These are phyloP conservation scores for Lipomyces yamadae DNA, from an alignment of 805 yeast species.

Conservation along the genomic window DNA sequence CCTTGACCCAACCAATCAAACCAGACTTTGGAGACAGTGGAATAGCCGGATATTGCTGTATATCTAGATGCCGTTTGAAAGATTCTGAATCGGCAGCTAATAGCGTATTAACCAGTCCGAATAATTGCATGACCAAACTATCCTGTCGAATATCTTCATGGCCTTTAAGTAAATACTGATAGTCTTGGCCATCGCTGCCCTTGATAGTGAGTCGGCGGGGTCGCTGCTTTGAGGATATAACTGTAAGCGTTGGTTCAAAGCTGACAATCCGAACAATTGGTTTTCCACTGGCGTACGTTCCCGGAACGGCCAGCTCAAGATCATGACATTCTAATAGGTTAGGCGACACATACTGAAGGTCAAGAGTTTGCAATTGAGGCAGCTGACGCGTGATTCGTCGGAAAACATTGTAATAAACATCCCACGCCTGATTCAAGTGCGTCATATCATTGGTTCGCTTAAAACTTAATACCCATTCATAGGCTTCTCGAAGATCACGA, in stretches of 20 bases:
- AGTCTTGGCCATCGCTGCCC: conserved; percentile 92
- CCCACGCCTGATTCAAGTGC: conserved; percentile 97
- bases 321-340: conserved; percentile 76
- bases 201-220: conserved; percentile 80
- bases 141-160: conserved; percentile 99
- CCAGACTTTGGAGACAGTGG: conserved; percentile 98
- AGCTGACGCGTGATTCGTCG: conserved; percentile 86
- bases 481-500: conserved; percentile 87
- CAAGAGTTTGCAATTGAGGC: conserved; percentile 83
- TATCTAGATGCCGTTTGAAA: conserved; percentile 91
- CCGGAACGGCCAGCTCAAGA: conserved; percentile 89
- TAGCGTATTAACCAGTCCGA: conserved; percentile 91
- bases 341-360: conserved; percentile 92
- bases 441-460: conserved; percentile 84
- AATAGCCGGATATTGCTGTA: conserved; percentile 89
- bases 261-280: conserved; percentile 71
- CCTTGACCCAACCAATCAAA: conserved; percentile 94
- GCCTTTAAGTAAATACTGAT: conserved; percentile 83
- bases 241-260: conserved; percentile 83
- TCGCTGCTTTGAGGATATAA: conserved; percentile 92
- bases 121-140: conserved; percentile 94
- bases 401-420: conserved; percentile 90
- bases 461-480: conserved; percentile 88
- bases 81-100: conserved; percentile 91
- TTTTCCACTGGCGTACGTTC: conserved; percentile 85